phyloP scores from a whole-genome alignment of 495 filamentous ascomycete species.

The Glutinoglossum americanum region DNA sequence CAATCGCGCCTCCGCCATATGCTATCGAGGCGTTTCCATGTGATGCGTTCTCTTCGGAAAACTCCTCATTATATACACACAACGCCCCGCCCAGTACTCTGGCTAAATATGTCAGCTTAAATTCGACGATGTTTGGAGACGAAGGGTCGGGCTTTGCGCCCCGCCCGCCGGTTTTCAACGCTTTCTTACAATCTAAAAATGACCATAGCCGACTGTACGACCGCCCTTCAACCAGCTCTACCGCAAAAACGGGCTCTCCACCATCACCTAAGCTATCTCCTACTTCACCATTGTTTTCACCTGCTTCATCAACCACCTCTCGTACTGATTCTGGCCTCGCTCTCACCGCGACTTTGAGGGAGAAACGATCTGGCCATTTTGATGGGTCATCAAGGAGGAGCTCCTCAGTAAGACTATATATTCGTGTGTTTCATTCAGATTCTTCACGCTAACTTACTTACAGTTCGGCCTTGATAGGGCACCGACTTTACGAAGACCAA shows the following conservation, averaged over 20 bases:
- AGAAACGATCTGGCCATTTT: conserved; percentile 90
- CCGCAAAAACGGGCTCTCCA: conserved; percentile 41
- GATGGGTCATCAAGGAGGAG: conserved; percentile 60
- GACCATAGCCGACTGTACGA: conserved; percentile 38
- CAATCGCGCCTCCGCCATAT: conserved; percentile 75
- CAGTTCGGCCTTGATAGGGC: conserved; percentile 55
- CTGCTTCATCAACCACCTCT: conserved; percentile 54
- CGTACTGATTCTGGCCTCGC: conserved; percentile 78
- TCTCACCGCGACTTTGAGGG: conserved; percentile 60
- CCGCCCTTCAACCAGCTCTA: conserved; percentile 63
- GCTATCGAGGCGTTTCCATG: conserved; percentile 80
- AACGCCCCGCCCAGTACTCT: conserved; percentile 48
- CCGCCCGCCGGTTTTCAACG: conserved; percentile 58
- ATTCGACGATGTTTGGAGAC: conserved; percentile 67
- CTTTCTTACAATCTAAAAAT: conserved; percentile 58
- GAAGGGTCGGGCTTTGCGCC: conserved; percentile 28
- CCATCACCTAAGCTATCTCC: conserved; percentile 68
- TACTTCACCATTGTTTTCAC: conserved; percentile 56
- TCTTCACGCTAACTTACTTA: neutral
- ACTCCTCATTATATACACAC: conserved; percentile 50
- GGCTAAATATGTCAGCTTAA: conserved; percentile 67
- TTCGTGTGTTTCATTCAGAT: neutral
- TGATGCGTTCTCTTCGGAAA: conserved; percentile 76
- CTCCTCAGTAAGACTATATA: conserved; percentile 34
- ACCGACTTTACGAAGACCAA: conserved; percentile 51